phyloP scores from a whole-genome alignment of 345 rosid species.

The Brassica rapa region DNA sequence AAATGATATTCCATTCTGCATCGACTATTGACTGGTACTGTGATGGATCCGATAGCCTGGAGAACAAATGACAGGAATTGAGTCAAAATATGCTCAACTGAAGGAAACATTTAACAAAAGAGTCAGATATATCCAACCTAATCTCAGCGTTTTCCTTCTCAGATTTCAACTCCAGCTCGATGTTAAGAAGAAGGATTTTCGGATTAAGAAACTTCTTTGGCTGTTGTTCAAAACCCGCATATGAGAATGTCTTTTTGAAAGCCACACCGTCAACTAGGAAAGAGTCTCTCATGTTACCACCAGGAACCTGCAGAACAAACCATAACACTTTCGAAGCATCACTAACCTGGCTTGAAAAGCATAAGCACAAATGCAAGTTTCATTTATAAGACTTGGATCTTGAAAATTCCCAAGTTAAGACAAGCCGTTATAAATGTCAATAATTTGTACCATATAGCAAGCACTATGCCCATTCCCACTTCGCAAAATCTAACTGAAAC shows the following conservation, averaged over 20 bases:
- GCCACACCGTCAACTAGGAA: conserved; percentile 98
- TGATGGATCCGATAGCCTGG: conserved; percentile 94
- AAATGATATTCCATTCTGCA: conserved; percentile 99
- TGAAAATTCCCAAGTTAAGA: neutral
- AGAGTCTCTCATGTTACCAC: conserved; percentile 96
- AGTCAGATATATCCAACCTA: conserved; percentile 50
- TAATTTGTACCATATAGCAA: neutral
- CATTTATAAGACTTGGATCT: neutral
- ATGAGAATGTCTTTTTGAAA: conserved; percentile 98
- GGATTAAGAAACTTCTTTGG: conserved; percentile 90
- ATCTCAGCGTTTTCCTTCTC: conserved; percentile 99
- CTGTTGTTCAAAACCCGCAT: conserved; percentile 99
- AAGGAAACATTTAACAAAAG: neutral
- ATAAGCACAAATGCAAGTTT: neutral
- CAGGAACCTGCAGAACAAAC: conserved; percentile 71
- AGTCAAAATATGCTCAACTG: conserved; percentile 5
- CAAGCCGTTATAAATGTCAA: neutral
- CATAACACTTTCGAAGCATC: conserved; percentile 7
- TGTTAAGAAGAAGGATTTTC: conserved; percentile 77
- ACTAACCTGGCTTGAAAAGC: neutral
- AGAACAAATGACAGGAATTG: conserved; percentile 13
- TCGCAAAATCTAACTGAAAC: neutral
- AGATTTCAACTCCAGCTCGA: conserved; percentile 94
- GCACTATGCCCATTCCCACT: neutral
- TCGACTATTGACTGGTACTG: conserved; percentile 99